Percentiles rank a stretch among this genome's conserved stretches.
Evolutionary conservation across 2,329 filamentous ascomycete species (phyloP).

Genomic region (Paraphaeosphaeria minitans): DNA sequence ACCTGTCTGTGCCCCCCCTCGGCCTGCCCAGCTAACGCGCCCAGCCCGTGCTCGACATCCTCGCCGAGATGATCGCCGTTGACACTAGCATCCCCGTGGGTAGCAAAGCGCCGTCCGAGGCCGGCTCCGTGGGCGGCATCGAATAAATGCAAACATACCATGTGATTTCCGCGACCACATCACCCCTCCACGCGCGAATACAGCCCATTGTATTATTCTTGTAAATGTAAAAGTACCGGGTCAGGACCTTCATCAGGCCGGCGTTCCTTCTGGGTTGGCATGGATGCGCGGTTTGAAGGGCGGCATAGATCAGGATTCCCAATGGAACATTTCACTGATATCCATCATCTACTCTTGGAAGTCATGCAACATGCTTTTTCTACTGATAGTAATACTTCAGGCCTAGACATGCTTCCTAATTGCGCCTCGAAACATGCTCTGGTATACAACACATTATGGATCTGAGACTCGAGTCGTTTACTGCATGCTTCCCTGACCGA

Average conservation of each 20-base stretch:
- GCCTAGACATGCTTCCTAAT: not conserved
- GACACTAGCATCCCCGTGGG: conserved; percentile 65
- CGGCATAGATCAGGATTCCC: conserved; percentile 28
- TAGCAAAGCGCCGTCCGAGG: conserved; percentile 44
- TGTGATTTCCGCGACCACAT: not conserved
- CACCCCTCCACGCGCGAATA: conserved; percentile 24
- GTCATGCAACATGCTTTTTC: too few relatives aligned
- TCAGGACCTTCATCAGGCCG: conserved; percentile 27
- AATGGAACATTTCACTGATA: conserved; percentile 22
- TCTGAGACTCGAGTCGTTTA: conserved; percentile 17
- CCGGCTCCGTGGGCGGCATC: conserved; percentile 41
- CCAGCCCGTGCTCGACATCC: conserved; percentile 88
- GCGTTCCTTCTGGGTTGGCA: conserved; percentile 32
- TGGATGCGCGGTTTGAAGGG: conserved; percentile 16
- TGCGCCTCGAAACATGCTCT: conserved; percentile 25
- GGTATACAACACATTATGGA: conserved; percentile 43
- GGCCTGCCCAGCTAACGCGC: conserved; percentile 19
- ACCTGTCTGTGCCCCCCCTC: not conserved
- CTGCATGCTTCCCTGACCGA: conserved; percentile 23
- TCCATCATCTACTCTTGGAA: too few relatives aligned
- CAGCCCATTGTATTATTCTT: conserved; percentile 41
- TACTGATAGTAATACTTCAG: too few relatives aligned
- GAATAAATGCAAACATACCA: conserved; percentile 28
- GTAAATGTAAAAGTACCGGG: conserved; percentile 41
- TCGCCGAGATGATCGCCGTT: conserved; percentile 97